Conservation (phyloP, 108 stramenopile species). For the Skeletonema costatum region DNA sequence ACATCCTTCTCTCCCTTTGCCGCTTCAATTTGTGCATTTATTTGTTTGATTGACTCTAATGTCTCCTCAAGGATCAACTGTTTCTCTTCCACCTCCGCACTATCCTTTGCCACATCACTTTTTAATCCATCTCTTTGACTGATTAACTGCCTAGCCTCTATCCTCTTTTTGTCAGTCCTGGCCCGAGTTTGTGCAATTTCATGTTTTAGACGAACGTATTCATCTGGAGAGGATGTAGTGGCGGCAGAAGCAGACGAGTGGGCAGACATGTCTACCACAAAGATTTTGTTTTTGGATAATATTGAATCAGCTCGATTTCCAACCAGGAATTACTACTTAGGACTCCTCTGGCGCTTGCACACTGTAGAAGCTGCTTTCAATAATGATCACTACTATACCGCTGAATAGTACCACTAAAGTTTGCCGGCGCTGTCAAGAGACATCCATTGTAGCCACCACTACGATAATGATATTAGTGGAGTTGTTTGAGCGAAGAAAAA, state of each 20-base stretch:
- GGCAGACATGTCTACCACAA: background rate
- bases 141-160: slow-evolving; percentile 6
- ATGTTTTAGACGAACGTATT: slow-evolving; percentile 39
- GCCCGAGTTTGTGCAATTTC: slow-evolving; percentile 44
- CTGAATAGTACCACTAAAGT: too few relatives aligned
- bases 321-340: too few relatives aligned
- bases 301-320: background rate
- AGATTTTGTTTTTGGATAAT: too few relatives aligned
- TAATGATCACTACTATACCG: too few relatives aligned
- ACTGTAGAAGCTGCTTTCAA: too few relatives aligned
- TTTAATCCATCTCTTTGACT: slow-evolving; percentile 19
- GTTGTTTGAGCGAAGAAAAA: too few relatives aligned
- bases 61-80: slow-evolving; percentile 31
- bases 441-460: too few relatives aligned
- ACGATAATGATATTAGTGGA: too few relatives aligned
- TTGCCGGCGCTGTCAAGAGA: too few relatives aligned
- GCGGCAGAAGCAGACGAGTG: background rate
- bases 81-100: slow-evolving; percentile 25
- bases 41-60: slow-evolving; percentile 14
- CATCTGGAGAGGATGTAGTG: slow-evolving; percentile 14
- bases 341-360: too few relatives aligned
- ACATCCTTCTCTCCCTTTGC: slow-evolving; percentile 19
- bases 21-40: slow-evolving; percentile 15
- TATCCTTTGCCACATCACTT: slow-evolving; percentile 8
- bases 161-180: slow-evolving; percentile 21